phyloP scores from a whole-genome alignment of 345 rosid species.

The Gossypium raimondii region DNA sequence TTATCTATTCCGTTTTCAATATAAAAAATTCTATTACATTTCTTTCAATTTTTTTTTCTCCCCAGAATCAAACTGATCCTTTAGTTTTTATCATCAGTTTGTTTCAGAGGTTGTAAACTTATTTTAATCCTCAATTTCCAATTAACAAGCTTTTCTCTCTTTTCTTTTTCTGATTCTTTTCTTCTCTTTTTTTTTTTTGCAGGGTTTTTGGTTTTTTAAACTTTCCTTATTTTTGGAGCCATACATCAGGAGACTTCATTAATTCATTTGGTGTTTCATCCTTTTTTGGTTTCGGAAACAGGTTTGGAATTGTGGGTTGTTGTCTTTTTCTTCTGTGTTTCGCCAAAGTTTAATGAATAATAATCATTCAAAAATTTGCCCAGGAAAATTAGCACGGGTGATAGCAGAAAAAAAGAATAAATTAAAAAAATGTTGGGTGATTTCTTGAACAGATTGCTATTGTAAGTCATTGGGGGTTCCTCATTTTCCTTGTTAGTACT shows the following conservation, averaged over 20 bases:
- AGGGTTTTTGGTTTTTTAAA: background rate
- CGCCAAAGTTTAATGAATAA: background rate
- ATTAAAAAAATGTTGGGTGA: conserved; percentile 52
- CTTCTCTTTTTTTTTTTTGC: background rate
- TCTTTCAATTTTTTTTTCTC: background rate
- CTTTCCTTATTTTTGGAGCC: no score
- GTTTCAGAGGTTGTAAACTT: conserved; percentile 13
- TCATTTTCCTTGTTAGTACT: background rate
- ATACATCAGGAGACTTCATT: no score
- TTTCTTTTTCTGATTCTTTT: no score
- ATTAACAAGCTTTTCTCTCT: background rate
- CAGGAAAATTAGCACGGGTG: conserved; percentile 30
- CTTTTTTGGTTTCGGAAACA: background rate
- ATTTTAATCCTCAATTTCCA: background rate
- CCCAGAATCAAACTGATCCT: conserved; percentile 24
- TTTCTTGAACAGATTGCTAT: conserved; percentile 48
- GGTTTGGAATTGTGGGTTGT: background rate
- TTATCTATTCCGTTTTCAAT: background rate
- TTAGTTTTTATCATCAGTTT: conserved; percentile 6
- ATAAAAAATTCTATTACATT: background rate
- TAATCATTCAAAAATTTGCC: background rate
- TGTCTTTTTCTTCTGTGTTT: background rate
- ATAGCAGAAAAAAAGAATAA: background rate
- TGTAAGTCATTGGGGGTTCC: conserved; percentile 34
- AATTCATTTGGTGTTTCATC: background rate